Evolutionary conservation across 805 yeast species (phyloP).

Genomic region (Metschnikowia cerradonensis): DNA sequence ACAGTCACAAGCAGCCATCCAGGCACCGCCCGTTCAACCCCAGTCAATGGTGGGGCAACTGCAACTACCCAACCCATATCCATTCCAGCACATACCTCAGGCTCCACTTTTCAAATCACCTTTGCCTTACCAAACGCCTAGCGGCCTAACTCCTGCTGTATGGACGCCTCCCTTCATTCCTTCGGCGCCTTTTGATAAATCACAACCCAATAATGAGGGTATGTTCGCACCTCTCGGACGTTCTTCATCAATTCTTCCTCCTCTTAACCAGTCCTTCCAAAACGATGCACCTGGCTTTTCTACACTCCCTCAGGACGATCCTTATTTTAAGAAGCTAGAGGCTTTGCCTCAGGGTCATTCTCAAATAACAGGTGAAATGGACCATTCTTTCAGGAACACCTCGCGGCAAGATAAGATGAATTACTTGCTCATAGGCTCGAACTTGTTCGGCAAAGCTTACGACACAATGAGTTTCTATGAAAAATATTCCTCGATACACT

Average conservation of each 20-base stretch:
- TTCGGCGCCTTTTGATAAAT: not conserved
- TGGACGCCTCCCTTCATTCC: not conserved
- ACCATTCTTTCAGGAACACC: not conserved
- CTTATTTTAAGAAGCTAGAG: not conserved
- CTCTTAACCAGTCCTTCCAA: not conserved
- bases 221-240: not conserved
- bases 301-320: not conserved
- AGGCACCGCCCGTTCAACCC: not conserved
- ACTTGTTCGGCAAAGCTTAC: slow-evolving; percentile 6
- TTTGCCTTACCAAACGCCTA: not conserved
- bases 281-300: not conserved
- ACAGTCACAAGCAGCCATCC: not conserved
- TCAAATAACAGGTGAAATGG: not conserved
- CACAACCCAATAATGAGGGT: not conserved
- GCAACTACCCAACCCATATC: not conserved
- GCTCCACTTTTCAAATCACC: not conserved
- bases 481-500: slow-evolving; percentile 26
- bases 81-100: not conserved
- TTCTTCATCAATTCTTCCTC: not conserved
- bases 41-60: not conserved
- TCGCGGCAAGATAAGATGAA: slow-evolving; percentile 6
- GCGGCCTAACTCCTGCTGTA: not conserved
- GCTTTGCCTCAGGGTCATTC: not conserved
- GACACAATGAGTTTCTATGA: slow-evolving; percentile 22
- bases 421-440: slow-evolving; percentile 11